Base-by-base conservation (phyloP, 768 basidiomycete genomes). In the Dioszegia crocea region DNA sequence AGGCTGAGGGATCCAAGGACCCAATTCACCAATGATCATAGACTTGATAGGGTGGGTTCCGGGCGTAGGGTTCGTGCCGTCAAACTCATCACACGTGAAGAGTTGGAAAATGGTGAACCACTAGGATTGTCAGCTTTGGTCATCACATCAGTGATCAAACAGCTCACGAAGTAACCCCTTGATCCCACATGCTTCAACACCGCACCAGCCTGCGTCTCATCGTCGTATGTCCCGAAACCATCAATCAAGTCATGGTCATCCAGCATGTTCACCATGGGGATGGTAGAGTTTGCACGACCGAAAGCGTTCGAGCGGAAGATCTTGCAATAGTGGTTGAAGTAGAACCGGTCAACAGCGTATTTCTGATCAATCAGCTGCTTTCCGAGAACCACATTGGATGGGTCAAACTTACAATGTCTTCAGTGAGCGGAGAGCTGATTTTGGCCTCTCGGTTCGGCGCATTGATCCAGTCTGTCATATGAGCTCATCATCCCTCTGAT, bases 41-140 rank as follows among this genome's bases (percentile, higher is more conserved):
- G 86, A 87, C 65, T 84, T 84, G 69, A 84, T 83, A 4, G 83
- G 80, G 71, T 92, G 89, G 31, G 79, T 80, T 14, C 82, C 83
- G 11, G 83, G 81, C 23, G 76, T 74, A 60, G 86, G 85, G 59
- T 86, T 80, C 14, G 83, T 75, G 3, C 91, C 91, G 70, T 97
- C 94, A 19, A 88, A 55, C 0, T 83, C 84, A 59, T 85, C 83
- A 62, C 87, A 86, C 66, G 88, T 84, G 75, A 93, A 93, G 65
- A 88, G 89, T 66, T 99, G 94, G 81, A 99, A 98, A 1, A 99
- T 81, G 21, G 94, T 80, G 79, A 86, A 99, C 80, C 71, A 70
- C 67, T 67, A 10, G 27, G 10, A 12, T 19, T 12, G n/a, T 50
- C 33, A 50, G 44, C 44, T 9, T 23, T 6, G 40, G 40, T 41